Conservation (phyloP, 257 asterid genomes). For the Apocynum venetum region DNA sequence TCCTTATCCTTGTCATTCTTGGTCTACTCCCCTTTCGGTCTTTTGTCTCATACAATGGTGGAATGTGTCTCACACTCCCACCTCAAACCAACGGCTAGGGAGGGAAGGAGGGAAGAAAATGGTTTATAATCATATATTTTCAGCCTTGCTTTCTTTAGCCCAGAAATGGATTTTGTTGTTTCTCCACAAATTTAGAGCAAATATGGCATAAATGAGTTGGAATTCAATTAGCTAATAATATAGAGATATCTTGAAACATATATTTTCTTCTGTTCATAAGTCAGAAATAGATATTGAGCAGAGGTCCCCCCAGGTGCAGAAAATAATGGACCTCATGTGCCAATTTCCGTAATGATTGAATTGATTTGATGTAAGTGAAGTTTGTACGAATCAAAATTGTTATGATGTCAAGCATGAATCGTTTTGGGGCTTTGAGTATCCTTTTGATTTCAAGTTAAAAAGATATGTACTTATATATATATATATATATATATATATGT, state of each 20-base stretch:
- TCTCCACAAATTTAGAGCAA: slow-evolving; percentile 10
- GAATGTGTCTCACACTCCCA: slow-evolving; percentile 22
- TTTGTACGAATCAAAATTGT: slow-evolving; percentile 2
- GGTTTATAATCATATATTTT: neutral
- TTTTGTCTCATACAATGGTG: slow-evolving; percentile 24
- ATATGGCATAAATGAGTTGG: slow-evolving; percentile 7
- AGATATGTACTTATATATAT: too few relatives aligned
- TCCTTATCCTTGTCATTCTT: slow-evolving; percentile 27
- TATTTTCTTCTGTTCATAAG: neutral
- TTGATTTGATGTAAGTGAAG: slow-evolving; percentile 1
- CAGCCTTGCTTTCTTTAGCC: neutral
- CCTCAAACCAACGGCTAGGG: slow-evolving; percentile 31
- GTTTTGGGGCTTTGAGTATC: neutral
- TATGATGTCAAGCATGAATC: neutral
- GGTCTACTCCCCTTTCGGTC: slow-evolving; percentile 32
- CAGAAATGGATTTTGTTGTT: neutral
- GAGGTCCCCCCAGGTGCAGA: neutral
- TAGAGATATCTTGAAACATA: neutral
- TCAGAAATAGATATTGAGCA: neutral
- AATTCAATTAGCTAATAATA: neutral
- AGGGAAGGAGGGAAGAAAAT: neutral
- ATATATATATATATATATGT: neutral
- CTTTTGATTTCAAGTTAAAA: slow-evolving; percentile 1
- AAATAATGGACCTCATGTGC: slow-evolving; percentile 9
- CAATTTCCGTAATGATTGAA: slow-evolving; percentile 2